A percentile compares a stretch with the other conserved stretches of the same genome.
phyloP scores from a whole-genome alignment of 805 yeast genomes.

The Suhomyces tanzawaensis region DNA sequence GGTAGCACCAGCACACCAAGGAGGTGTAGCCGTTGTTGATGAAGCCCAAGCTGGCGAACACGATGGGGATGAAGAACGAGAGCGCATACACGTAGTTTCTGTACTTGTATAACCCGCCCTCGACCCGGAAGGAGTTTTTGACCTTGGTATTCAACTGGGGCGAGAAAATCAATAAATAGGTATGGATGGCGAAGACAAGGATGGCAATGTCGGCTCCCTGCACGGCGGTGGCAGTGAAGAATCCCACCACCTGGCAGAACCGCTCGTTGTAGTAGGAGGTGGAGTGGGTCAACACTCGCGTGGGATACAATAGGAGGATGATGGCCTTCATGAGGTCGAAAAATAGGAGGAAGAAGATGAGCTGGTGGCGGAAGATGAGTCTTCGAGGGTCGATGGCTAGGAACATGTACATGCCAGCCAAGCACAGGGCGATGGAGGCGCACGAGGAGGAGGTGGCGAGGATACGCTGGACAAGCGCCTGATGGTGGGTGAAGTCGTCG shows the following conservation, averaged over 20 bases:
- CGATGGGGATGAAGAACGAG: conserved; percentile 58
- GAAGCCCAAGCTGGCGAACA: conserved; percentile 72
- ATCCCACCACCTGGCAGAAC: conserved; percentile 70
- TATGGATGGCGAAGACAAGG: conserved; percentile 77
- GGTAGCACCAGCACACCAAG: conserved; percentile 72
- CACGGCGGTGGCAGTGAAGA: conserved; percentile 73
- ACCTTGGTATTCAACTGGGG: conserved; percentile 50
- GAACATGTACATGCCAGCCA: conserved; percentile 58
- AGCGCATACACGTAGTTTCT: conserved; percentile 57
- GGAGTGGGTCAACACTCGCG: conserved; percentile 46
- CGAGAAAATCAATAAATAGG: conserved; percentile 67
- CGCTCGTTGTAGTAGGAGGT: conserved; percentile 45
- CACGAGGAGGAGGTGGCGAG: conserved; percentile 39
- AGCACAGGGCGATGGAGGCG: conserved; percentile 45
- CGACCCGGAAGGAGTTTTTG: conserved; percentile 39
- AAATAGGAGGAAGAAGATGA: conserved; percentile 63
- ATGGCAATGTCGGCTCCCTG: conserved; percentile 89
- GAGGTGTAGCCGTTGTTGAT: conserved; percentile 52
- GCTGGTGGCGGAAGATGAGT: conserved; percentile 64
- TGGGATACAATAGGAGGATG: conserved; percentile 65
- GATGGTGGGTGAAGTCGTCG: conserved; percentile 25
- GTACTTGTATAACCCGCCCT: conserved; percentile 70
- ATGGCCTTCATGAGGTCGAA: conserved; percentile 77
- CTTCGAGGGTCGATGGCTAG: conserved; percentile 63
- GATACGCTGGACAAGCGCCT: conserved; percentile 32